Conservation (phyloP, 1,284 basidiomycete genomes). For the Heterobasidion parviporum region DNA sequence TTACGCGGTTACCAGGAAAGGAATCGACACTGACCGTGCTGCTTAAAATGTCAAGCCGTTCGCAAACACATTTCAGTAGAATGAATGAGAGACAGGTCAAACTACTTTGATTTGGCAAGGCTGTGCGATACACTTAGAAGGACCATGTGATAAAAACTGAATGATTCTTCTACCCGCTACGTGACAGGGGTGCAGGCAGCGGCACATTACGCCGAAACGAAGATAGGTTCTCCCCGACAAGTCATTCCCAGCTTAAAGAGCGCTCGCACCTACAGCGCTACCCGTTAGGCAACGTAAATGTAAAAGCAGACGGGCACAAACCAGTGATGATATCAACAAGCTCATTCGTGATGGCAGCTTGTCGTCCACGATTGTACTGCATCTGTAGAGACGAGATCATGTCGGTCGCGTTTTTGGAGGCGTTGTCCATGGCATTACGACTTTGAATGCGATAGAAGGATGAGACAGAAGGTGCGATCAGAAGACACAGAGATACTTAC, state of each 20-base stretch:
- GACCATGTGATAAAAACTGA: too few relatives aligned
- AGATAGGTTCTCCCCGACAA: not conserved
- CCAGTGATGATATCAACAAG: constrained; percentile 93
- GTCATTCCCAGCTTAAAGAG: constrained; percentile 22
- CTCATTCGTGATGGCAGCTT: constrained; percentile 96
- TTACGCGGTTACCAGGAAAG: too few relatives aligned
- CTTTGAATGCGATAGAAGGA: constrained; percentile 24
- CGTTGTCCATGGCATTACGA: constrained; percentile 99
- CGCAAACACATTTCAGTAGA: too few relatives aligned
- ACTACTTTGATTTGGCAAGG: too few relatives aligned
- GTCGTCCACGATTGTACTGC: constrained; percentile 98
- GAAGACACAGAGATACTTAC: constrained; percentile 30
- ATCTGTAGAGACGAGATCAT: constrained; percentile 86
- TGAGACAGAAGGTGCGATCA: constrained; percentile 12
- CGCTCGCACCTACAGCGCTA: constrained; percentile 29
- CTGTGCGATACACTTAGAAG: too few relatives aligned
- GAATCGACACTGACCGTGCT: too few relatives aligned
- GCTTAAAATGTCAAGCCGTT: too few relatives aligned
- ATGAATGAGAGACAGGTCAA: too few relatives aligned
- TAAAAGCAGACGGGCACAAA: constrained; percentile 24
- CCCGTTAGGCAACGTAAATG: too few relatives aligned
- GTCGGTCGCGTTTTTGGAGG: constrained; percentile 95
- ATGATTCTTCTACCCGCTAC: too few relatives aligned
- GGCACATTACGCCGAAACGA: not conserved
- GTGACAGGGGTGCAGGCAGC: not conserved